A percentile compares a stretch with the other conserved stretches of the same genome.
Evolutionary conservation across 768 basidiomycete species (phyloP).

Genomic region (Auricularia cornea): DNA sequence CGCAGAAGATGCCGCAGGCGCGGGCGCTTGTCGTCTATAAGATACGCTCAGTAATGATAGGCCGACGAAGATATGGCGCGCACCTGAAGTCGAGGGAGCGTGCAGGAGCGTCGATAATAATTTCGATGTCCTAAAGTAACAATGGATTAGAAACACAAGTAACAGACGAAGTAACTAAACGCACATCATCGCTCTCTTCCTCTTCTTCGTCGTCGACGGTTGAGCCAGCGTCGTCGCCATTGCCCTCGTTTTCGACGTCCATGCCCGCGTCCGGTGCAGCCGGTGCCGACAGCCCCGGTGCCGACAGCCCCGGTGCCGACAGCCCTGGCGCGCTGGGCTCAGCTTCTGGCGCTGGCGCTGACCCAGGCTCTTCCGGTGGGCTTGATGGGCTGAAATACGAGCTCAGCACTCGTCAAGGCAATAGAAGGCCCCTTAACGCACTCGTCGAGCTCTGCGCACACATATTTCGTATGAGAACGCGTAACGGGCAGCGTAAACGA

Average conservation of each 20-base stretch:
- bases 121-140: slow-evolving; percentile 65
- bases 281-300: background rate
- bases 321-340: background rate
- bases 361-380: too few species aligned
- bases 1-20: background rate
- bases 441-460: too few species aligned
- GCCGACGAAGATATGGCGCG: slow-evolving; percentile 13
- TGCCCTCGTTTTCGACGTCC: slow-evolving; percentile 38
- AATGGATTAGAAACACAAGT: background rate
- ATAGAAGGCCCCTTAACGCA: slow-evolving; percentile 16
- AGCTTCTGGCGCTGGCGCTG: too few species aligned
- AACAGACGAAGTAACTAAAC: slow-evolving; percentile 6
- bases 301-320: background rate
- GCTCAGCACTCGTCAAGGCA: slow-evolving; percentile 34
- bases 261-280: slow-evolving; percentile 27
- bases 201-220: slow-evolving; percentile 28
- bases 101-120: slow-evolving; percentile 75
- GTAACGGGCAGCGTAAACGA: too few species aligned
- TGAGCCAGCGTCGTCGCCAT: slow-evolving; percentile 10
- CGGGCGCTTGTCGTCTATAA: slow-evolving; percentile 3
- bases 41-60: background rate
- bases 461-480: too few species aligned
- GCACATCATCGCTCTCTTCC: slow-evolving; percentile 39
- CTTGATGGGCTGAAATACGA: background rate
- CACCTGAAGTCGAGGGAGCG: slow-evolving; percentile 73